A percentile compares a stretch with the other conserved stretches of the same genome.
These are phyloP conservation scores for Apiospora malaysiana DNA, from an alignment of 2,329 filamentous ascomycete species.

Conservation along the genomic window DNA sequence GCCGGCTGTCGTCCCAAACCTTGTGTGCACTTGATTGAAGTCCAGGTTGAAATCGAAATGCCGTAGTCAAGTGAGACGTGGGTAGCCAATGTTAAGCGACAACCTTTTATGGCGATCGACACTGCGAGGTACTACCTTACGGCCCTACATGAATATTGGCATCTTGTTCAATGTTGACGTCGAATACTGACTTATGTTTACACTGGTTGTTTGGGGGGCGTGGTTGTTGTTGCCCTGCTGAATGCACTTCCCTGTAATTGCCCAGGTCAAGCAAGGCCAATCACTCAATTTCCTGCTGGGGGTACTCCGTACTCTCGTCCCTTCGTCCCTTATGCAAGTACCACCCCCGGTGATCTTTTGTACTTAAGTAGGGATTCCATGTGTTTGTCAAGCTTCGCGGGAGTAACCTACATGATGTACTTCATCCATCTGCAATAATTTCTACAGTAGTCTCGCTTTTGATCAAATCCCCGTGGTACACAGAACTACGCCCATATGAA, in stretches of 20 bases:
- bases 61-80: background rate
- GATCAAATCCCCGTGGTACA: too few species aligned
- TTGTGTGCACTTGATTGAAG: background rate
- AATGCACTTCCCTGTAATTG: slow-evolving; percentile 10
- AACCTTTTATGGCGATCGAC: slow-evolving; percentile 1
- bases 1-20: background rate
- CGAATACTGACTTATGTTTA: background rate
- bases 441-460: too few species aligned
- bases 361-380: too few species aligned
- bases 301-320: too few species aligned
- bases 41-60: background rate
- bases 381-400: too few species aligned
- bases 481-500: too few species aligned
- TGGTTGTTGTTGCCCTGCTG: background rate
- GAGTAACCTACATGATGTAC: too few species aligned
- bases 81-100: background rate
- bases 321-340: background rate
- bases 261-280: background rate
- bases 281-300: background rate
- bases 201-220: background rate
- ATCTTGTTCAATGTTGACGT: background rate
- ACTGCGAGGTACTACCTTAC: background rate
- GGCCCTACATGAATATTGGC: background rate
- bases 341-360: too few species aligned
- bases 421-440: too few species aligned